Evolutionary conservation across 257 asterid species (phyloP).

Genomic region (Orobanche coerulescens): DNA sequence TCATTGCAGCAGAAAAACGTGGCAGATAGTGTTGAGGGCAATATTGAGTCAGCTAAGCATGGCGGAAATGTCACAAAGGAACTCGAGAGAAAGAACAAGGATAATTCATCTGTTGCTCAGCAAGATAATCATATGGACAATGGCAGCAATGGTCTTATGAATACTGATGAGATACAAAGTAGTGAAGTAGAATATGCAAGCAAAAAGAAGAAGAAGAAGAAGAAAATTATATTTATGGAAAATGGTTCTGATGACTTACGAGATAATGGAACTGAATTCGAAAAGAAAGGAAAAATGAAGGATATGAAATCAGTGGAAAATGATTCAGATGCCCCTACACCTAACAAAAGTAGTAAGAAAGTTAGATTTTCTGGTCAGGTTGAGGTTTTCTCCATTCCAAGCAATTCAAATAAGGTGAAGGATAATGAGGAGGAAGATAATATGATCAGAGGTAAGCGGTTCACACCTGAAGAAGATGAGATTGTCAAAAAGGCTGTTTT

Average conservation of each 20-base stretch:
- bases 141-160: conserved; percentile 7
- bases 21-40: conserved; percentile 11
- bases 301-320: conserved; percentile 17
- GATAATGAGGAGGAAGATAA: conserved; percentile 14
- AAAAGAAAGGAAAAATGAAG: conserved; percentile 22
- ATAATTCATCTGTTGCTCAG: conserved; percentile 15
- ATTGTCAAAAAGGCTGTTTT: conserved; percentile 35
- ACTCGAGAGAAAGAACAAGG: conserved; percentile 24
- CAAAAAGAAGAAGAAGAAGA: conserved; percentile 24
- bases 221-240: background rate
- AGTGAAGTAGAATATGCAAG: conserved; percentile 7
- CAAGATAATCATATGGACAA: conserved; percentile 18
- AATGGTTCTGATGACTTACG: conserved; percentile 7
- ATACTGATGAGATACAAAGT: conserved; percentile 1
- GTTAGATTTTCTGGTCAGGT: conserved; percentile 38
- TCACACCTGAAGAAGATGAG: conserved; percentile 39
- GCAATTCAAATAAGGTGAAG: conserved; percentile 8
- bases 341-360: conserved; percentile 36
- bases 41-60: background rate
- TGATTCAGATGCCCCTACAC: conserved; percentile 15
- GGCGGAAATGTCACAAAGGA: conserved; percentile 13
- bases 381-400: conserved; percentile 30
- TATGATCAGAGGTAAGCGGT: conserved; percentile 41
- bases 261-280: conserved; percentile 8
- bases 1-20: conserved; percentile 12